Conservation (phyloP, 805 yeast genomes). For the Phaffomyces thermotolerans region DNA sequence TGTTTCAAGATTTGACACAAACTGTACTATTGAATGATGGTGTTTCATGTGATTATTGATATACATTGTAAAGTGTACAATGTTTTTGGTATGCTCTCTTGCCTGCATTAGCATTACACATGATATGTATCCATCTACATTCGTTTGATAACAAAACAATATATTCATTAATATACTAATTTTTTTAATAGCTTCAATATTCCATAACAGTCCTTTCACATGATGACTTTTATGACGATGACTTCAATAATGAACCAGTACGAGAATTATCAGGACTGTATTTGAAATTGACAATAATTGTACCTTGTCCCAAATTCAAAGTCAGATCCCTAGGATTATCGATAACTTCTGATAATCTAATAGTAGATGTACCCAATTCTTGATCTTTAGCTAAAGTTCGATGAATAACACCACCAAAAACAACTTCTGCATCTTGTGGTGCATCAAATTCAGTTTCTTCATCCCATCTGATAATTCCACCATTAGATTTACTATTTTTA, state of each 20-base stretch:
- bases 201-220: not conserved
- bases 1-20: conserved; percentile 3
- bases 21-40: not conserved
- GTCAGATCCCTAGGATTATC: conserved; percentile 38
- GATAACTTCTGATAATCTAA: conserved; percentile 43
- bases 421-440: conserved; percentile 49
- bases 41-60: no score
- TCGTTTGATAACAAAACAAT: not conserved
- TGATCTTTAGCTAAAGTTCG: conserved; percentile 68
- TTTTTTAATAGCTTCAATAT: not conserved
- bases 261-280: conserved; percentile 23
- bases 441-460: conserved; percentile 67
- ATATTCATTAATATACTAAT: no score
- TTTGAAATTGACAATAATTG: conserved; percentile 36
- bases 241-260: conserved; percentile 8
- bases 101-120: no score
- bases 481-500: conserved; percentile 42
- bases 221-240: not conserved
- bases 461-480: conserved; percentile 45
- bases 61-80: no score
- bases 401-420: conserved; percentile 55
- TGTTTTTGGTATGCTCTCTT: no score
- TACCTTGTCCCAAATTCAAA: conserved; percentile 33
- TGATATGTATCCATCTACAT: not conserved
- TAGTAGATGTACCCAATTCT: conserved; percentile 52